A percentile compares a stretch with the other conserved stretches of the same genome.
These are phyloP conservation scores for Epicoccum sorghinum DNA, from an alignment of 2,329 filamentous ascomycete genomes.

Conservation along the genomic window DNA sequence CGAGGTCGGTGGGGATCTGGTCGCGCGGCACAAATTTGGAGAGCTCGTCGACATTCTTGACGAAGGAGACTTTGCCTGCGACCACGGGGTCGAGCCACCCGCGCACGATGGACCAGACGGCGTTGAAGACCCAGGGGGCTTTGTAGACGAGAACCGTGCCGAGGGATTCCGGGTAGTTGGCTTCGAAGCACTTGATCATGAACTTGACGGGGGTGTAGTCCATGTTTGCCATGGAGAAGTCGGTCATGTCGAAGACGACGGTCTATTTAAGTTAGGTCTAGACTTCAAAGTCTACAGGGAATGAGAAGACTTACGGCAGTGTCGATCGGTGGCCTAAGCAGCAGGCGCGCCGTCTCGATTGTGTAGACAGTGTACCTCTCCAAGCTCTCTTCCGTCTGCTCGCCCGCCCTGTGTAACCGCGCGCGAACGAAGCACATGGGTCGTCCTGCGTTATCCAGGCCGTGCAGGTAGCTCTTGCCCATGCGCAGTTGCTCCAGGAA, in stretches of 20 bases:
- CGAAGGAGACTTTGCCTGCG: constrained; percentile 91
- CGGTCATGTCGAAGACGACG: constrained; percentile 94
- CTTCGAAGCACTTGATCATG: constrained; percentile 99
- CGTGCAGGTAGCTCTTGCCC: constrained; percentile 93
- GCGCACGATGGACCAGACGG: constrained; percentile 94
- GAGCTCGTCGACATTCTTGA: constrained; percentile 79
- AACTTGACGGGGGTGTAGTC: constrained; percentile 97
- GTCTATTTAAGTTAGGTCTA: constrained; percentile 61
- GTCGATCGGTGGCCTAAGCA: constrained; percentile 80
- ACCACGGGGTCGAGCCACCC: constrained; percentile 98
- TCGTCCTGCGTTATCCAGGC: constrained; percentile 79
- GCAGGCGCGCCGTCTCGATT: constrained; percentile 90
- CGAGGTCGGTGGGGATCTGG: constrained; percentile 81
- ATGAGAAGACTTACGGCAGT: constrained; percentile 75
- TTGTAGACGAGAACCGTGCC: constrained; percentile 93
- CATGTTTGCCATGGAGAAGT: constrained; percentile 95
- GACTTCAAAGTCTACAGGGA: not conserved
- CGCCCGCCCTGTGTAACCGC: constrained; percentile 78
- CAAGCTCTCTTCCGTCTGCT: constrained; percentile 80
- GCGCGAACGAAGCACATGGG: constrained; percentile 88
- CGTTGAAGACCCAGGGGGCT: constrained; percentile 95
- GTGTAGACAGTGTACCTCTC: constrained; percentile 92
- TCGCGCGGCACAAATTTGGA: constrained; percentile 73
- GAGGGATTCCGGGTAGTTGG: constrained; percentile 94
- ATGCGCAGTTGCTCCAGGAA: constrained; percentile 84